Evolutionary conservation across 306 rosid genomes (phyloP), one percentile per base, ranked within the genome.

Genomic region (Malus sylvestris): DNA sequence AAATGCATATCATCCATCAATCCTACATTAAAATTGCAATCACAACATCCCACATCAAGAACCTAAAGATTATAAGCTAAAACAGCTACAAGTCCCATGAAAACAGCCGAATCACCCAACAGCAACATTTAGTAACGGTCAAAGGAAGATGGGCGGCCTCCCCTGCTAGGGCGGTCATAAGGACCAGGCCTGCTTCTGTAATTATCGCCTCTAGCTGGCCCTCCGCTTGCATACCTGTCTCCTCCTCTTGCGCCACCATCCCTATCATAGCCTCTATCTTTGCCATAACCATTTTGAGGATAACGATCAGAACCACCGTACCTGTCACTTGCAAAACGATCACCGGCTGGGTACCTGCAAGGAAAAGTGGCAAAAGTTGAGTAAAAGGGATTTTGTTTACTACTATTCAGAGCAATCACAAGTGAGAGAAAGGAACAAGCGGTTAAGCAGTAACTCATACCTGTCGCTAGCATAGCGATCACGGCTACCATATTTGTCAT

Each of bases 401-500:
- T 35, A 35, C 30, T 33, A 66, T 35, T 66, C 70, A 66, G 70
- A 19, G 13, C 49, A 66, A 35, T 10, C 23, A 35, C 15, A 9
- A 76, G 9, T 40, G 53, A 16, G 23, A 35, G 32, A 53, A 76
- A n/a, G 53, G 66, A 14, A 44, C 60, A 76, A 55, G 42, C n/a
- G 73, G 14, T 68, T 42, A 16, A 51, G 20, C 44, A 67, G 67
- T 69, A 71, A 60, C 71, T 72, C 3, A 61, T 87, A 92, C 99
- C 98, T 92, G 89, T 96, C 97, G 77, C 85, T 83, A 12, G 82
- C 64, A 83, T 85, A 86, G 80, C 97, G 96, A 81, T 89, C 97
- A 18, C 93, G 96, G 78, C 85, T 79, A 27, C 93, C 91, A 81
- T 92, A 92, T 79, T 92, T 95, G 90, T 85, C 82, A 62, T 96